Base-by-base conservation (phyloP, 805 yeast species). In the Hanseniaspora guilliermondii region DNA sequence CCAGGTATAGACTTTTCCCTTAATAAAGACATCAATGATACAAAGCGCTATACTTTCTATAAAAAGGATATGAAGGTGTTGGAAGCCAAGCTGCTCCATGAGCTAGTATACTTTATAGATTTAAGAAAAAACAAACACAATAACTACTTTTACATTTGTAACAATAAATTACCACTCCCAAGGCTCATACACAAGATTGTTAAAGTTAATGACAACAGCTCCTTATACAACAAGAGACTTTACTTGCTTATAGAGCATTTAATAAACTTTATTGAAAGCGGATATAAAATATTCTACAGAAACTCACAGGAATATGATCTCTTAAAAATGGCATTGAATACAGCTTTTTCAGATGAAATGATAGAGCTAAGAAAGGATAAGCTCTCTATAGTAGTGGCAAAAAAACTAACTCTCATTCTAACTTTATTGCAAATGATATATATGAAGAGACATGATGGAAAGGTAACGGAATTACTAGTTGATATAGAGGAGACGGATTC, bases 101-200 rank as follows among this genome's bases (percentile, higher is more conserved):
- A 52, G 22, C 19, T 44, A 12, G 38, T 37, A 4, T 33, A 32
- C 4, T 40, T 52, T 19, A 17, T 52, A 32, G 49, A 52, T 30
- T 22, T 52, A 2, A 45, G n/a, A 27, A 44, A 30, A 30, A 52
- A 44, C 25, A 37, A 36, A 17, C 39, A 21, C n/a, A 52, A 52
- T 32, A 52, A 52, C 30, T 52, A 52, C 32, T 52, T 27, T 14
- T 52, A 52, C 32, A 37, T 52, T 11, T 52, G 55, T 22, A 44
- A 44, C 45, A 44, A 44, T 9, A 42, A 33, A 21, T 14, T 52
- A 1, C 55, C 48, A 2, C 45, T 52, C 2, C 55, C 55, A 6
- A 41, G 47, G 17, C 45, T 36, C 39, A 25, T 52, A 14, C 24
- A 44, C 9, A 52, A 52, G 27, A 35, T 37, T 4, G 24, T 52